Evolutionary conservation across 768 basidiomycete species (phyloP).

Genomic region (Fibroporia radiculosa): DNA sequence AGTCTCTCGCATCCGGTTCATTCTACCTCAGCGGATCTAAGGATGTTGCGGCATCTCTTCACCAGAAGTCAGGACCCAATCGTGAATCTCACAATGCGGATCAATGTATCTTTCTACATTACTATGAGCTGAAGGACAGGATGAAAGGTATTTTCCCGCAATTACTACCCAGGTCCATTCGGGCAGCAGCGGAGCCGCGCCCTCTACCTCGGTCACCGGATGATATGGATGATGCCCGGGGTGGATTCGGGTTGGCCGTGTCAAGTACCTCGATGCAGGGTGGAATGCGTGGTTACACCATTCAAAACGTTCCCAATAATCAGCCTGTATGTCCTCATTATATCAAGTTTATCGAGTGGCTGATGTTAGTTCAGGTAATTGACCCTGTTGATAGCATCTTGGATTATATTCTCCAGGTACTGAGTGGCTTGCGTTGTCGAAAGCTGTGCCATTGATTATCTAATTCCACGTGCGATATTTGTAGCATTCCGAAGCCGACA

Average conservation of each 20-base stretch:
- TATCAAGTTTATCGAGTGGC: background rate
- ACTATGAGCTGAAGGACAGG: constrained; percentile 14
- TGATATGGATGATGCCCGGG: background rate
- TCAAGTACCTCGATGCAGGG: background rate
- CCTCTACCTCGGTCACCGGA: too few species aligned
- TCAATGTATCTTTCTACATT: constrained; percentile 17
- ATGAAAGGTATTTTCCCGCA: background rate
- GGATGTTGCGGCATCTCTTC: background rate
- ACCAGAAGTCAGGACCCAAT: constrained; percentile 2
- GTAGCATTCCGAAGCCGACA: too few species aligned
- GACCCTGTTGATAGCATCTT: background rate
- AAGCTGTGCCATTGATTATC: too few species aligned
- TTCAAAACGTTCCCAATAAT: background rate
- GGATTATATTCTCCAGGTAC: constrained; percentile 7
- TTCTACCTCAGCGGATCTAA: background rate
- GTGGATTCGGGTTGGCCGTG: background rate
- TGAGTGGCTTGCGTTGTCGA: too few species aligned
- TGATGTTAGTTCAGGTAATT: background rate
- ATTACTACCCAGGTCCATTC: background rate
- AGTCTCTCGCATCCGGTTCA: background rate
- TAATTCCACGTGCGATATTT: too few species aligned
- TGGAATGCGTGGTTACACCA: background rate
- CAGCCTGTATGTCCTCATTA: background rate
- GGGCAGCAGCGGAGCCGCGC: constrained; percentile 8
- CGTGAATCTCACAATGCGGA: background rate